Base-by-base conservation (phyloP, 1,284 basidiomycete genomes). In the Ustilago vetiveriae region DNA sequence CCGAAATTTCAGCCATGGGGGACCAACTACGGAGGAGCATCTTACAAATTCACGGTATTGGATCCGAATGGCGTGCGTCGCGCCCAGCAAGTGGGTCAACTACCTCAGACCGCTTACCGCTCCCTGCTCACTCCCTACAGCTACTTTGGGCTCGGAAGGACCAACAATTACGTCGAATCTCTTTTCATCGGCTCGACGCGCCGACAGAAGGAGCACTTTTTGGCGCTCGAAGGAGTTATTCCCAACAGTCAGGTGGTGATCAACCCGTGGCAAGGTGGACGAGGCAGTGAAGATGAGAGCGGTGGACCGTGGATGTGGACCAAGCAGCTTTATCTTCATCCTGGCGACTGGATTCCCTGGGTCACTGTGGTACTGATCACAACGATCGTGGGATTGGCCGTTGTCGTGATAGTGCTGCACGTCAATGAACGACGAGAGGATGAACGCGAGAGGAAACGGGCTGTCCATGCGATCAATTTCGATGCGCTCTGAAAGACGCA, bases 221-320 rank as follows among this genome's bases (percentile, higher is more conserved):
- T 95, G 80, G 89, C 90, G 74, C 89, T 98, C 85, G 96, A 98
- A 80, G 94, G 94, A 24, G 89, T 99, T 16, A 93, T 99, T 39
- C 96, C 96, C 1, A 98, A 99, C 82, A 95, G 92, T 5, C 94
- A 95, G 76, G 88, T 99, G 8, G 90, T 98, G n/a, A 92, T 98
- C 72, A 88, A 91, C 38, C 94, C 94, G 0, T 90, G 90, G 4
- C 83, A 84, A 53, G 72, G 86, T 11, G 83, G 57, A 21, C 23
- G 46, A 17, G 43, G 49, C 1, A 39, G 46, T 13, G 55, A 62
- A 19, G 41, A 47, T 13, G 70, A 54, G 1, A 23, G 32, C 6
- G 65, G 59, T 3, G 66, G 54, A 4, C 71, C 71, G 19, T 55
- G 50, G 43, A 84, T 84, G 30, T 99, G 96, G 96, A 90, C 88